Conservation (phyloP, 768 basidiomycete genomes). For the Tulasnella sp. region DNA sequence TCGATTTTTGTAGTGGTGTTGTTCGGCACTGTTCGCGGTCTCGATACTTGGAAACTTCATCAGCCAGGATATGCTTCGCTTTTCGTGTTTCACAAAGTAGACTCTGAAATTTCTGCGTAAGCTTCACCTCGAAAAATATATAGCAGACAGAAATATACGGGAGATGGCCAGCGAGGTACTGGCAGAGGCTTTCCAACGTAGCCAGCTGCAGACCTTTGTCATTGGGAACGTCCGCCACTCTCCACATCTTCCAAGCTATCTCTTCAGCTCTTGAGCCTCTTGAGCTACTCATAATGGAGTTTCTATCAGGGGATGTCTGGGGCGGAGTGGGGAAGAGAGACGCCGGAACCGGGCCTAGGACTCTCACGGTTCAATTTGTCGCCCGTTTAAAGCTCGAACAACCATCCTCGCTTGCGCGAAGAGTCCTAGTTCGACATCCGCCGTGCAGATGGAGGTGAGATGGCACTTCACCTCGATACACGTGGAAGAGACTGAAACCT, state of each 20-base stretch:
- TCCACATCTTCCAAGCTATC: neutral
- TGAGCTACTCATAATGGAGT: neutral
- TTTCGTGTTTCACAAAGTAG: neutral
- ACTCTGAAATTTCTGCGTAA: neutral
- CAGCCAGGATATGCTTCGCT: neutral
- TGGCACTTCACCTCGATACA: too few species aligned
- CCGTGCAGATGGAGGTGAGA: too few species aligned
- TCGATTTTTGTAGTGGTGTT: neutral
- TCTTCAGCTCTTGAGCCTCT: neutral
- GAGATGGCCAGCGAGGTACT: neutral
- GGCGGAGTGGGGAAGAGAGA: too few species aligned
- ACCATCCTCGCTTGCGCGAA: too few species aligned
- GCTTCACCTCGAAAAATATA: neutral
- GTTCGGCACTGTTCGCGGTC: neutral
- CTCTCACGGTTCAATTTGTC: too few species aligned
- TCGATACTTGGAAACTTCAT: neutral
- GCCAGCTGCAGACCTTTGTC: neutral
- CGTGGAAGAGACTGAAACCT: neutral
- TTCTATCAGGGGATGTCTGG: too few species aligned
- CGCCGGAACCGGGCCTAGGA: too few species aligned
- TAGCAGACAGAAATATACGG: neutral
- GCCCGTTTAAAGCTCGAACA: too few species aligned
- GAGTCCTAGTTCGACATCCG: too few species aligned
- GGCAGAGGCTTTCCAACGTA: neutral
- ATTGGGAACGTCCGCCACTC: neutral